Evolutionary conservation across 176 grass and related monocot genomes (phyloP).

Genomic region (Tillandsia fasciculata): DNA sequence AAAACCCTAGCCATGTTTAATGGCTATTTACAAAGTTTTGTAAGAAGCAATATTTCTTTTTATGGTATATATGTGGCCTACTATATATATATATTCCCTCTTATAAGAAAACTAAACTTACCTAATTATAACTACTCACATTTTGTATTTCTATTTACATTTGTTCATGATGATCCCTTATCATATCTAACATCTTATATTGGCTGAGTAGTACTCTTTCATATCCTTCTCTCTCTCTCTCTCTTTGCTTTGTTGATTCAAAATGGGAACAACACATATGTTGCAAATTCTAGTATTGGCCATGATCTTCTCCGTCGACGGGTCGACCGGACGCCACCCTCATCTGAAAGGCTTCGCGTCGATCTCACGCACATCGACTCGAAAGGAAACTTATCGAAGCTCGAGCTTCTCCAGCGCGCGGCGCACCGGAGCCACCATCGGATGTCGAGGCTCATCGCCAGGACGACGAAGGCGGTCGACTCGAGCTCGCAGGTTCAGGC

Average conservation of each 20-base stretch:
- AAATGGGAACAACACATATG: slow-evolving; percentile 21
- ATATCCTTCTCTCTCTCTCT: slow-evolving; percentile 19
- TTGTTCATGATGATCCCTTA: not conserved
- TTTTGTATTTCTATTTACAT: not conserved
- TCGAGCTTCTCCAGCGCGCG: slow-evolving; percentile 53
- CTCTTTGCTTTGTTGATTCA: slow-evolving; percentile 5
- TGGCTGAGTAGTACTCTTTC: too few relatives aligned
- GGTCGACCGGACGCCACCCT: slow-evolving; percentile 1
- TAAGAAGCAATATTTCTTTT: not conserved
- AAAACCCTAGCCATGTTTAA: too few relatives aligned
- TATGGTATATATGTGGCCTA: not conserved
- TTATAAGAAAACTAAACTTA: not conserved
- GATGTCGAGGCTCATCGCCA: slow-evolving; percentile 46
- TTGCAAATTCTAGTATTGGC: slow-evolving; percentile 24
- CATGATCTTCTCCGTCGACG: slow-evolving; percentile 3
- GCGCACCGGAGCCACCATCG: slow-evolving; percentile 55
- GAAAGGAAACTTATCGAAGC: slow-evolving; percentile 48
- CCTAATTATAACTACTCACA: slow-evolving; percentile 1
- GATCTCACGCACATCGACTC: slow-evolving; percentile 60
- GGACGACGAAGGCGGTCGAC: slow-evolving; percentile 17
- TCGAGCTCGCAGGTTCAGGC: not conserved
- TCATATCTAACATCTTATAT: not conserved
- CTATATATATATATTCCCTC: not conserved
- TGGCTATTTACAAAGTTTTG: too few relatives aligned
- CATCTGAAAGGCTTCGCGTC: slow-evolving; percentile 33